Conservation (phyloP, 2,329 filamentous ascomycete species). For the Botryotinia globosa region DNA sequence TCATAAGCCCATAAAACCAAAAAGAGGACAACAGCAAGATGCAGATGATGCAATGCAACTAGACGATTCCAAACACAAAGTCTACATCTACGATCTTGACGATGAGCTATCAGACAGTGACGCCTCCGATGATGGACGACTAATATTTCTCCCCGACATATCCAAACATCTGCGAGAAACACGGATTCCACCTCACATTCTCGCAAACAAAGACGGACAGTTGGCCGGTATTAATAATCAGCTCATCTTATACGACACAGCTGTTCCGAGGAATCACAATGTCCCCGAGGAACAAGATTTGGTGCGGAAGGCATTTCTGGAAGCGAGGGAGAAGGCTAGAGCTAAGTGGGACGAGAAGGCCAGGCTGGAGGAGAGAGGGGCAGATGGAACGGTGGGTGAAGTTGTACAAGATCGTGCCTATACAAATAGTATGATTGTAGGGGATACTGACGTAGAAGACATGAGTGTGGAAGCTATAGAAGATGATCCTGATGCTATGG, state of each 20-base stretch:
- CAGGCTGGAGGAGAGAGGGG: constrained; percentile 36
- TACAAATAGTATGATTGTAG: constrained; percentile 19
- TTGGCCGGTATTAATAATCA: constrained; percentile 57
- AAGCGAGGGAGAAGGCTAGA: constrained; percentile 67
- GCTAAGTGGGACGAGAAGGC: constrained; percentile 52
- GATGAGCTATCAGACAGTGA: constrained; percentile 75
- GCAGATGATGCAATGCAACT: constrained; percentile 71
- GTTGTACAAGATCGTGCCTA: constrained; percentile 23
- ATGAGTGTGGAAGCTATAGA: constrained; percentile 33
- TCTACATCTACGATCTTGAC: constrained; percentile 90
- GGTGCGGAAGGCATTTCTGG: constrained; percentile 79
- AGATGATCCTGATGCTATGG: constrained; percentile 63
- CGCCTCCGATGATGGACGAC: constrained; percentile 53
- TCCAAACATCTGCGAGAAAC: constrained; percentile 73
- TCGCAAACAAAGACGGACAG: constrained; percentile 55
- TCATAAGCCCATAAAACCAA: constrained; percentile 26
- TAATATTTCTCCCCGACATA: constrained; percentile 82
- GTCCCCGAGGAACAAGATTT: constrained; percentile 72
- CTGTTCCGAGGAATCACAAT: constrained; percentile 69
- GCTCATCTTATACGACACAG: constrained; percentile 72
- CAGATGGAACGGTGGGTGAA: constrained; percentile 30
- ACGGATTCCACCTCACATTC: constrained; percentile 60
- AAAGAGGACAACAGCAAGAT: constrained; percentile 24
- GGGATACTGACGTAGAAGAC: constrained; percentile 12
- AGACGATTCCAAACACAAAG: constrained; percentile 78